These are phyloP conservation scores for Gracilaria vermiculophylla DNA, from an alignment of 23 red algal genomes.

Conservation along the genomic window DNA sequence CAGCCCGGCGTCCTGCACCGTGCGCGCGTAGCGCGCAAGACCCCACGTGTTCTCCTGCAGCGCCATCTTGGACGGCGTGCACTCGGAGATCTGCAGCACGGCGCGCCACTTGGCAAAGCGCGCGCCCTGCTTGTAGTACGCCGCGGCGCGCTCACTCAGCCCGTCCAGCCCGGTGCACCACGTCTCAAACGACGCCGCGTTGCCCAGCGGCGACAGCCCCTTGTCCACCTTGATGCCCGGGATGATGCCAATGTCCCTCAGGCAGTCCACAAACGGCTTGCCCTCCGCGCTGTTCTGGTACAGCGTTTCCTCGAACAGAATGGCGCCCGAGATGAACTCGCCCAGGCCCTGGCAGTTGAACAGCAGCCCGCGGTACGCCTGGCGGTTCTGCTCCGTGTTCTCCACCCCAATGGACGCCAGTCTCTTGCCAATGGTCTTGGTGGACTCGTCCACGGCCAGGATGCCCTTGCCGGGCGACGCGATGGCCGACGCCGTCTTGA, in stretches of 20 bases:
- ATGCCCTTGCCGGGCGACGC: conserved; percentile 95
- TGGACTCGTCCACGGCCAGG: conserved; percentile 95
- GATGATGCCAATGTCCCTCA: conserved; percentile 89
- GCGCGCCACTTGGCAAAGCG: conserved; percentile 99
- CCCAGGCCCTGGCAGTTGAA: conserved; percentile 96
- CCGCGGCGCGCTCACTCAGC: conserved; percentile 87
- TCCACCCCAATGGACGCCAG: conserved; percentile 97
- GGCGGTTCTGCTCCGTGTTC: conserved; percentile 91
- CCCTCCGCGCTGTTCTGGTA: conserved; percentile 86
- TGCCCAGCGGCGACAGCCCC: conserved; percentile 86
- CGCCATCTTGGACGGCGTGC: conserved; percentile 69
- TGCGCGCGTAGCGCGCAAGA: conserved; percentile 94
- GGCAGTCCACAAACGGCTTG: conserved; percentile 94
- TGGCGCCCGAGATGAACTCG: conserved; percentile 96
- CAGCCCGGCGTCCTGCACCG: conserved; percentile 88
- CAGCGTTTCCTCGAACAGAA: conserved; percentile 98
- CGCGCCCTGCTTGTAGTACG: conserved; percentile 98
- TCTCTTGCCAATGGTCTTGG: conserved; percentile 98
- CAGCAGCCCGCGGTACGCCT: conserved; percentile 91
- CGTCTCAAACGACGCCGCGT: conserved; percentile 91
- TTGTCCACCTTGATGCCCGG: conserved; percentile 99
- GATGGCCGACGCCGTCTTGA: conserved; percentile 77
- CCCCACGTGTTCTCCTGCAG: conserved; percentile 93
- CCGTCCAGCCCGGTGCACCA: conserved; percentile 98
- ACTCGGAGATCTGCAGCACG: conserved; percentile 90